phyloP scores from a whole-genome alignment of 345 rosid genomes.

The rapeseed (Brassica napus) region DNA sequence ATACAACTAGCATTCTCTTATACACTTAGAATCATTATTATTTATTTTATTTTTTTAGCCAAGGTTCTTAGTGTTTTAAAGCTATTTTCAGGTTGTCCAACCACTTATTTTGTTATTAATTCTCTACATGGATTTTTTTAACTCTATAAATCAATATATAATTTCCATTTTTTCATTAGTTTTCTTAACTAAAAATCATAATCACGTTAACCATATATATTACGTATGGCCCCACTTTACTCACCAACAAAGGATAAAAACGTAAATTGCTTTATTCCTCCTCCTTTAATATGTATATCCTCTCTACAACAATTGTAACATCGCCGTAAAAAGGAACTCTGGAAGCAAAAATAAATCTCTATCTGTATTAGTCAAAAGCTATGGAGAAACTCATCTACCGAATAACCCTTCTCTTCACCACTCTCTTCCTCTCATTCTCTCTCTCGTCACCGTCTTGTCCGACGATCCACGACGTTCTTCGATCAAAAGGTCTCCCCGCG shows the following conservation, averaged over 20 bases:
- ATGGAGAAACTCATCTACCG: constrained; percentile 19
- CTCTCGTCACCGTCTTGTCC: constrained; percentile 16
- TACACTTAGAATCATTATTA: background rate
- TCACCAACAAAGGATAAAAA: constrained; percentile 47
- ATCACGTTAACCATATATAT: constrained; percentile 23
- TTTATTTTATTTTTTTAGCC: background rate
- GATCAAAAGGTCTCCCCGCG: constrained; percentile 75
- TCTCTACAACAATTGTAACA: constrained; percentile 36
- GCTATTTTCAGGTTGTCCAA: constrained; percentile 15
- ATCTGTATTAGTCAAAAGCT: constrained; percentile 27
- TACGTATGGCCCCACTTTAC: constrained; percentile 20
- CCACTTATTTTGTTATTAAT: constrained; percentile 19
- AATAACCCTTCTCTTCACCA: constrained; percentile 20
- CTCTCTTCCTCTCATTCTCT: constrained; percentile 15
- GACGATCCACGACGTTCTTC: constrained; percentile 74
- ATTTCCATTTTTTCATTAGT: background rate
- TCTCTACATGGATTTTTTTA: background rate
- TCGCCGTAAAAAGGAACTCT: constrained; percentile 15
- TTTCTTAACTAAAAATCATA: background rate
- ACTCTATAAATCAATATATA: background rate
- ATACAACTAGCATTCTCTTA: background rate
- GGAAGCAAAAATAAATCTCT: constrained; percentile 7
- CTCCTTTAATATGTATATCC: constrained; percentile 30
- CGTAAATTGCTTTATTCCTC: constrained; percentile 11
- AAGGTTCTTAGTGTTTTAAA: background rate